Conservation (phyloP, 805 yeast genomes). For the Suhomyces prunicola region DNA sequence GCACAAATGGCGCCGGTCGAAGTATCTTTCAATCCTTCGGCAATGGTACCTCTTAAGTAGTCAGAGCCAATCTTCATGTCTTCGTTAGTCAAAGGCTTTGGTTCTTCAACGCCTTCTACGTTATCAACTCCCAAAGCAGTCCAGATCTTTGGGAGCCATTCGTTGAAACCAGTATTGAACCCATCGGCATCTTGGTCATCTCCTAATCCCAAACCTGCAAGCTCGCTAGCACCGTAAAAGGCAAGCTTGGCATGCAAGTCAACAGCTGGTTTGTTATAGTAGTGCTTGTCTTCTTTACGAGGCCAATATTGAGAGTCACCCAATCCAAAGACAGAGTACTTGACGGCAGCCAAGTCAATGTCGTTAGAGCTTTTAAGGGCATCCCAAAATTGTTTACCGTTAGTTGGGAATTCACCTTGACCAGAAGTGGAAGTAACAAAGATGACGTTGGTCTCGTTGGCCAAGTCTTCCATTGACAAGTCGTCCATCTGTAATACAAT, state of each 20-base stretch:
- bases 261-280: constrained; percentile 85
- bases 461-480: constrained; percentile 66
- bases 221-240: constrained; percentile 68
- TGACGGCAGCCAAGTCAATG: constrained; percentile 58
- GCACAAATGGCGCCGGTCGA: constrained; percentile 91
- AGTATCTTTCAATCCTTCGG: constrained; percentile 74
- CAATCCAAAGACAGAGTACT: constrained; percentile 66
- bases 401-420: constrained; percentile 84
- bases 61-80: constrained; percentile 89
- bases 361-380: constrained; percentile 58
- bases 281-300: constrained; percentile 89
- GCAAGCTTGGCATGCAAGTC: constrained; percentile 66
- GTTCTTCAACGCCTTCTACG: constrained; percentile 80
- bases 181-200: constrained; percentile 99
- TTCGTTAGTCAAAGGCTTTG: constrained; percentile 88
- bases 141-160: constrained; percentile 87
- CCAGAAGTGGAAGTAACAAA: constrained; percentile 76
- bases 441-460: constrained; percentile 65
- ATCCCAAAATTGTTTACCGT: constrained; percentile 78
- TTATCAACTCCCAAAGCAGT: constrained; percentile 82
- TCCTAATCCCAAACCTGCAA: constrained; percentile 81
- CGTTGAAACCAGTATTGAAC: constrained; percentile 82
- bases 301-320: constrained; percentile 95
- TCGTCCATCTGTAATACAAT: constrained; percentile 70
- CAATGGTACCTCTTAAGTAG: constrained; percentile 89